phyloP scores from a whole-genome alignment of 1,284 basidiomycete species.

The Apiotrichum akiyoshidainum region DNA sequence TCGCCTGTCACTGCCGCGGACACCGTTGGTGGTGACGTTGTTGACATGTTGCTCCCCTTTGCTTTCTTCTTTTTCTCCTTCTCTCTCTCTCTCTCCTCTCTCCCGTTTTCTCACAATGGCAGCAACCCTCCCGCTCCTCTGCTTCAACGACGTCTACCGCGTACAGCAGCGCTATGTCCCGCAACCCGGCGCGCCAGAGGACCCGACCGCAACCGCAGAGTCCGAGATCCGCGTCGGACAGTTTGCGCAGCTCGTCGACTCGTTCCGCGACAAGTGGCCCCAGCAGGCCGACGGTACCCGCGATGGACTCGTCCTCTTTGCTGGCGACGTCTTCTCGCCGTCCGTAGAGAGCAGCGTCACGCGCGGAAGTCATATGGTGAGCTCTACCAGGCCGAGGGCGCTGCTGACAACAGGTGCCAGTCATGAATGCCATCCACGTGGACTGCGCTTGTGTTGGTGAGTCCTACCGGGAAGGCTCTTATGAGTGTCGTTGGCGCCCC shows the following conservation, averaged over 20 bases:
- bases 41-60: background rate
- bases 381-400: constrained; percentile 27
- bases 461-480: constrained; percentile 9
- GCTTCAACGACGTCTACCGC: constrained; percentile 55
- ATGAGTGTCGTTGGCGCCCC: background rate
- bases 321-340: constrained; percentile 81
- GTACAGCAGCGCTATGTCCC: constrained; percentile 57
- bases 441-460: constrained; percentile 46
- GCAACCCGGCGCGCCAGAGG: constrained; percentile 34
- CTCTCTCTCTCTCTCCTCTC: background rate
- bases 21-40: too few species aligned
- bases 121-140: constrained; percentile 37
- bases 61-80: background rate
- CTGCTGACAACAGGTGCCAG: constrained; percentile 62
- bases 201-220: constrained; percentile 2
- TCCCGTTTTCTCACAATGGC: constrained; percentile 20
- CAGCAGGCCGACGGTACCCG: constrained; percentile 38
- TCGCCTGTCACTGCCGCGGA: too few species aligned
- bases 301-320: constrained; percentile 79
- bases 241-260: constrained; percentile 49
- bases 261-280: constrained; percentile 40
- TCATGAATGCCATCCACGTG: constrained; percentile 61
- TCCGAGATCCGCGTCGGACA: constrained; percentile 51
- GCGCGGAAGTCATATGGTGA: constrained; percentile 85
- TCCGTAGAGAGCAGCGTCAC: constrained; percentile 83